Percentiles rank a stretch among this genome's conserved stretches.
Conservation (phyloP, 768 basidiomycete species). For the Wakefieldia striispora region DNA sequence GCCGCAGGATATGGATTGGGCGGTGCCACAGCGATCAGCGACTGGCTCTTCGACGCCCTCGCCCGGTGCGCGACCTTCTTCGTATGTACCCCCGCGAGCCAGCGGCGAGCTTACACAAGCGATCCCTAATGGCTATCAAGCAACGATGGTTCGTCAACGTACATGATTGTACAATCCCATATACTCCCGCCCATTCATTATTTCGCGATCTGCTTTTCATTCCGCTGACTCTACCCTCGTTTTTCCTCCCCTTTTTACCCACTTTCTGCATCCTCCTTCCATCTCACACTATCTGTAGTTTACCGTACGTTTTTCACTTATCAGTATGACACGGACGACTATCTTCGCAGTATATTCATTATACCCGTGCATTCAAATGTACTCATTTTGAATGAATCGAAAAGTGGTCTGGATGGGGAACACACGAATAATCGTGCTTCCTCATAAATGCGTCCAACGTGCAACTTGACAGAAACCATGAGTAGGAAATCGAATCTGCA, state of each 20-base stretch:
- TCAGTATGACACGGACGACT: constrained; percentile 60
- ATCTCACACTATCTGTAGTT: constrained; percentile 62
- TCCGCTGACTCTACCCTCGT: constrained; percentile 29
- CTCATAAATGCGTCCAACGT: constrained; percentile 35
- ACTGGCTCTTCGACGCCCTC: constrained; percentile 32
- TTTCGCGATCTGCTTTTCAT: constrained; percentile 21
- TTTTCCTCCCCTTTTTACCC: constrained; percentile 14
- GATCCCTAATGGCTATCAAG: constrained; percentile 43
- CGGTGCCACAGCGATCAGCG: constrained; percentile 38
- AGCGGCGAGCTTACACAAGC: constrained; percentile 43
- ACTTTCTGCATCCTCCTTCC: constrained; percentile 34
- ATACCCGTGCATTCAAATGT: constrained; percentile 51
- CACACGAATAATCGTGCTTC: not conserved
- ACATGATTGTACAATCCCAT: constrained; percentile 33
- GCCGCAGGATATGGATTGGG: constrained; percentile 45
- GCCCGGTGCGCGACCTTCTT: constrained; percentile 48
- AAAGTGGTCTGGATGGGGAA: constrained; percentile 8
- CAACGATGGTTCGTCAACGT: constrained; percentile 49
- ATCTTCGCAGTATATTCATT: constrained; percentile 56
- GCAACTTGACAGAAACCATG: constrained; percentile 35
- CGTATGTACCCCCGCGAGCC: constrained; percentile 45
- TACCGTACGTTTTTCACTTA: constrained; percentile 46
- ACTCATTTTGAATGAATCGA: constrained; percentile 37
- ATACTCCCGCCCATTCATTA: constrained; percentile 15
- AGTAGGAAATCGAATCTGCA: constrained; percentile 5